Percentiles rank a stretch among this genome's conserved stretches.
Conservation (phyloP, 768 basidiomycete species). For the Mycena filopes region DNA sequence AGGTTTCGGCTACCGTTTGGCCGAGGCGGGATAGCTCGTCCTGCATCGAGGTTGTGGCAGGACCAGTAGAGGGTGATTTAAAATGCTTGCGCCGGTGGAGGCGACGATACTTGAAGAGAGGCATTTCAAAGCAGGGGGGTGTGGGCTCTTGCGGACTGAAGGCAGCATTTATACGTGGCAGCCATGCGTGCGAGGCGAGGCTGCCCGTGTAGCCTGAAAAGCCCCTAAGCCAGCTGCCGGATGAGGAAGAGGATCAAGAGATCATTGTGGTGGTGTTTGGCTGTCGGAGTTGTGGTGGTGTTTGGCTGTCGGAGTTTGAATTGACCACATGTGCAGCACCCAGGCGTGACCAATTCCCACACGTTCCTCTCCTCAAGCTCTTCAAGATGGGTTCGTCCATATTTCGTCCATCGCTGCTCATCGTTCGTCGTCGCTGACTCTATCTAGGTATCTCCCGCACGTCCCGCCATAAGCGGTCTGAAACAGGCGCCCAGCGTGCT, state of each 20-base stretch:
- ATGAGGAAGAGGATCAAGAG: too few relatives aligned
- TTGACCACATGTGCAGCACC: too few relatives aligned
- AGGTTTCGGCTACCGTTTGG: conserved; percentile 64
- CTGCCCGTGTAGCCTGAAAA: too few relatives aligned
- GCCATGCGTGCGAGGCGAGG: conserved; percentile 26
- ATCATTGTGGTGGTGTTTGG: too few relatives aligned
- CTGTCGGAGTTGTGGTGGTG: too few relatives aligned
- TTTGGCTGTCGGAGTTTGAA: conserved; percentile 10
- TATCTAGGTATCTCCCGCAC: conserved; percentile 92
- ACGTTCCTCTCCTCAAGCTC: conserved; percentile 71
- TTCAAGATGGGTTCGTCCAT: conserved; percentile 77
- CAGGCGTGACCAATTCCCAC: conserved; percentile 35
- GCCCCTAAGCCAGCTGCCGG: too few relatives aligned
- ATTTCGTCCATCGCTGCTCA: conserved; percentile 44
- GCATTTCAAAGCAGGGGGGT: too few relatives aligned
- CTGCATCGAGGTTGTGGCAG: conserved; percentile 69
- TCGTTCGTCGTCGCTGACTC: conserved; percentile 12
- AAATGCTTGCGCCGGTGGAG: conserved; percentile 58
- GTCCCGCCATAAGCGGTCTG: conserved; percentile 97
- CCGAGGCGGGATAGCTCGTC: conserved; percentile 78
- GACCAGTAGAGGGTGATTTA: conserved; percentile 54
- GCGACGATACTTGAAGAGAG: conserved; percentile 49
- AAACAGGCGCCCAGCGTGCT: conserved; percentile 90
- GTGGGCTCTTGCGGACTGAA: too few relatives aligned
- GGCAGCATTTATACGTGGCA: conserved; percentile 24